Conservation (phyloP, 2,329 filamentous ascomycete genomes). For the Cercospora brassicicola region DNA sequence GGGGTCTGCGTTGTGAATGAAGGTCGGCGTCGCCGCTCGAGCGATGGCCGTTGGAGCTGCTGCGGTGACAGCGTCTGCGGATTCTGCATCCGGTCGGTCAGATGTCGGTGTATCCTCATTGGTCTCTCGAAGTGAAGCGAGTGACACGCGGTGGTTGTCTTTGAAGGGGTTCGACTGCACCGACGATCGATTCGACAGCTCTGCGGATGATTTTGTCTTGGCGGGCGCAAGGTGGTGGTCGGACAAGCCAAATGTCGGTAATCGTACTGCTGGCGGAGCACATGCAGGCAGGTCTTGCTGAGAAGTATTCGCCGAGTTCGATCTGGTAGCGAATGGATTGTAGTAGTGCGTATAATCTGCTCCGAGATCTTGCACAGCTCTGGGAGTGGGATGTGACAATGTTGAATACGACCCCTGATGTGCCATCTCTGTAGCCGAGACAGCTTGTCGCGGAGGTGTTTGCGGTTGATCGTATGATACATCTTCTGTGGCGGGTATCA, state of each 20-base stretch:
- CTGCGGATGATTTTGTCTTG: constrained; percentile 26
- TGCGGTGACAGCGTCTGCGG: constrained; percentile 11
- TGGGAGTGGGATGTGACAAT: constrained; percentile 35
- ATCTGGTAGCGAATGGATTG: constrained; percentile 41
- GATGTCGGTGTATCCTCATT: constrained; percentile 30
- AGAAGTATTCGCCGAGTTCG: constrained; percentile 39
- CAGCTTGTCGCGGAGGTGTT: constrained; percentile 19
- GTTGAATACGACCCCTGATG: constrained; percentile 33
- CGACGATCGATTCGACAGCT: constrained; percentile 35
- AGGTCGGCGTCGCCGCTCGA: constrained; percentile 29
- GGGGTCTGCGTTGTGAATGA: constrained; percentile 36
- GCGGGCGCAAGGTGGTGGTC: constrained; percentile 28
- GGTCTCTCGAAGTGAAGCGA: constrained; percentile 23
- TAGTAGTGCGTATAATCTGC: constrained; percentile 43
- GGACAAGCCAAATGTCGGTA: constrained; percentile 31
- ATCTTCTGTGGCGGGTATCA: background rate
- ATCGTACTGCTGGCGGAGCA: constrained; percentile 14
- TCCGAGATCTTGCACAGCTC: constrained; percentile 40
- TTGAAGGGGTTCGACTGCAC: constrained; percentile 34
- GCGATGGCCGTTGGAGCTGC: constrained; percentile 18
- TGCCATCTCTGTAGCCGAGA: constrained; percentile 25
- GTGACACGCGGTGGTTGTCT: constrained; percentile 33
- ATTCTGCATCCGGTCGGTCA: constrained; percentile 13
- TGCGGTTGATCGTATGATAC: background rate
- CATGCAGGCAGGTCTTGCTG: constrained; percentile 33